These are phyloP conservation scores for Phycomyces blakesleeanus DNA, from an alignment of 192 early-diverging fungal genomes.

Conservation along the genomic window DNA sequence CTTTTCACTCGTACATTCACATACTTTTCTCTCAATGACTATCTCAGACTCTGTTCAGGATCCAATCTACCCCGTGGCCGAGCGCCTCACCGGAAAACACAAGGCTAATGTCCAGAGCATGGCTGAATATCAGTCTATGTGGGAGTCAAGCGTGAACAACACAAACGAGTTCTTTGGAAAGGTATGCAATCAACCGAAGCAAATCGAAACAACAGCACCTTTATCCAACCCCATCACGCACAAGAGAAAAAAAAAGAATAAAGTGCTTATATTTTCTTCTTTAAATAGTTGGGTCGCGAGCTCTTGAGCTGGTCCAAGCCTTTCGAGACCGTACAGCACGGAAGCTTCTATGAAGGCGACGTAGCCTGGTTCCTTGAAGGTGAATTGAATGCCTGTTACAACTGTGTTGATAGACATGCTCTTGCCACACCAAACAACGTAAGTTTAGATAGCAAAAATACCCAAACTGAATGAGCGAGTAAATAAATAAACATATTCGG, in stretches of 20 bases:
- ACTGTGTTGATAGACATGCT: conserved; percentile 95
- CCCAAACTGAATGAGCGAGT: no score
- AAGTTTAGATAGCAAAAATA: no score
- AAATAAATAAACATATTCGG: no score
- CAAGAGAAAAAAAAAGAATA: no score
- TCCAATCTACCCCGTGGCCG: conserved; percentile 49
- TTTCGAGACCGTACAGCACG: conserved; percentile 67
- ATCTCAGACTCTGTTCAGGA: no score
- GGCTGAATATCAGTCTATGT: conserved; percentile 76
- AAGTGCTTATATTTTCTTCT: no score
- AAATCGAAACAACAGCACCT: no score
- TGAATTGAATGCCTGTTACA: conserved; percentile 86
- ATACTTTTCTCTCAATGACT: no score
- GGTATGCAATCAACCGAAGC: no score
- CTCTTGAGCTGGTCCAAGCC: conserved; percentile 78
- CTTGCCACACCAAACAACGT: conserved; percentile 57
- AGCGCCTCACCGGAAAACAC: conserved; percentile 56
- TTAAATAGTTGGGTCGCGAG: conserved; percentile 65
- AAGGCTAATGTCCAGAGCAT: conserved; percentile 70
- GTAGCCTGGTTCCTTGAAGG: conserved; percentile 93
- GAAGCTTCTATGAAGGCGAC: conserved; percentile 79
- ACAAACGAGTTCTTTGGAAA: conserved; percentile 81
- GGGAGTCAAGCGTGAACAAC: conserved; percentile 75
- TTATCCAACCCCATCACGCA: no score
- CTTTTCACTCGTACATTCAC: no score